A percentile compares a stretch with the other conserved stretches of the same genome.
These are phyloP conservation scores for Exophiala oligosperma DNA, from an alignment of 2,329 filamentous ascomycete genomes.

Conservation along the genomic window DNA sequence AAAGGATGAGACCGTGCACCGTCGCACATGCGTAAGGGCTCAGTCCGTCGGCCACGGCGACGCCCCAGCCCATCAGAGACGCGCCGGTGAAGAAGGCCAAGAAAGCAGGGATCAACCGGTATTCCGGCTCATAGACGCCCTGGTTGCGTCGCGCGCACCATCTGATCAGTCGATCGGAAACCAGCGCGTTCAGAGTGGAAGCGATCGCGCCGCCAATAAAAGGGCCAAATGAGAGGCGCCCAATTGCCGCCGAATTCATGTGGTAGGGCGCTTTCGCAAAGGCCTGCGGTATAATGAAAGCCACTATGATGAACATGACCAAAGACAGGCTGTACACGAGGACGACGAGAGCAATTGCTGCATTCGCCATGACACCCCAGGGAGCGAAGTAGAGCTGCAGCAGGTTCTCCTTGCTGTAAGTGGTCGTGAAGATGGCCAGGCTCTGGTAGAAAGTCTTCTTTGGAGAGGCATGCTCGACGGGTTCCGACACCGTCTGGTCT, in stretches of 20 bases:
- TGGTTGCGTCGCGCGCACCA: slow-evolving; percentile 43
- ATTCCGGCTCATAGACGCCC: slow-evolving; percentile 43
- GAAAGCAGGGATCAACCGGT: slow-evolving; percentile 42
- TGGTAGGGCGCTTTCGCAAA: no score
- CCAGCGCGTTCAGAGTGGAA: slow-evolving; percentile 41
- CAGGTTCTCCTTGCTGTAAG: no score
- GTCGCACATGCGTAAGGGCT: slow-evolving; percentile 10
- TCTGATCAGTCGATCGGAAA: slow-evolving; percentile 34
- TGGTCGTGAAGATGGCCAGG: no score
- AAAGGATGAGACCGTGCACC: slow-evolving; percentile 20
- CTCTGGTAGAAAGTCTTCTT: no score
- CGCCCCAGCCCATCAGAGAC: slow-evolving; percentile 46
- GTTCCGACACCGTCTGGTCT: no score
- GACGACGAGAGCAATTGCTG: no score
- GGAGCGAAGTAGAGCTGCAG: no score
- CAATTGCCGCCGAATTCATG: slow-evolving; percentile 14
- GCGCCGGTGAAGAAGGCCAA: slow-evolving; percentile 44
- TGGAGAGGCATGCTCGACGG: no score
- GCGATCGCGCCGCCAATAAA: slow-evolving; percentile 26
- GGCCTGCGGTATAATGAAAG: no score
- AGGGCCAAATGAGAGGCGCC: slow-evolving; percentile 25
- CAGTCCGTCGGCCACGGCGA: slow-evolving; percentile 1
- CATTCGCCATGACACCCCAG: no score
- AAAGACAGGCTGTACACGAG: no score
- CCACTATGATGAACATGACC: no score